Base-by-base conservation (phyloP, 805 yeast species). In the Candida methanosorbosa region DNA sequence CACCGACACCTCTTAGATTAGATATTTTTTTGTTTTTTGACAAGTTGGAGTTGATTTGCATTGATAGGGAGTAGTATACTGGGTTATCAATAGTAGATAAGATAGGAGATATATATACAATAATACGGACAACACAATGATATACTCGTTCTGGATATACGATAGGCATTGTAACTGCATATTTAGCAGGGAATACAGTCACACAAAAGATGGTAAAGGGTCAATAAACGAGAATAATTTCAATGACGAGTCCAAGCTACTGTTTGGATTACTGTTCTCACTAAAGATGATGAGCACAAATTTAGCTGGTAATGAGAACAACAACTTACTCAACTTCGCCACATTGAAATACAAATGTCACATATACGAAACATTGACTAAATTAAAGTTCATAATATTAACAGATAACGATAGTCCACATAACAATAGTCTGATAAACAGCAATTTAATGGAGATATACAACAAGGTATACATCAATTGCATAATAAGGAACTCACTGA, bases 131-230 rank as follows among this genome's bases (percentile, higher is more conserved):
- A 20, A 21, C 3, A 75, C 76, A 83, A 72, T 82, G 27, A 76
- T 87, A 30, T 79, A 80, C 61, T 83, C 95, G 9, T 81, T 88
- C 52, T 84, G 87, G 83, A 74, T 90, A 36, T 90, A 81, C 53
- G 97, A 90, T 55, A 72, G 92, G 53, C 97, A 90, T 59, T 84
- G 97, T 46, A 78, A 81, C 42, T 88, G 97, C 56, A 76, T 90
- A 15, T 90, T 75, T 58, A 73, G 74, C 42, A 65, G 94, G 35
- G 94, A 84, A 53, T 88, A 80, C 78, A 26, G 32, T 15, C 32
- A 14, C 24, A 14, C 14, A 15, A 9, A 8, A 21, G 11, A 9
- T 20, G 22, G 16, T 12, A 27, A 14, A 3, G 71, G 70, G 2
- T 53, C 66, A 0, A 56, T 60, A 25, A 80, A 78, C 47, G 60